Evolutionary conservation across 176 grass and related monocot species (phyloP), one percentile per base, ranked within the genome.

Genomic region (Musa acuminata): DNA sequence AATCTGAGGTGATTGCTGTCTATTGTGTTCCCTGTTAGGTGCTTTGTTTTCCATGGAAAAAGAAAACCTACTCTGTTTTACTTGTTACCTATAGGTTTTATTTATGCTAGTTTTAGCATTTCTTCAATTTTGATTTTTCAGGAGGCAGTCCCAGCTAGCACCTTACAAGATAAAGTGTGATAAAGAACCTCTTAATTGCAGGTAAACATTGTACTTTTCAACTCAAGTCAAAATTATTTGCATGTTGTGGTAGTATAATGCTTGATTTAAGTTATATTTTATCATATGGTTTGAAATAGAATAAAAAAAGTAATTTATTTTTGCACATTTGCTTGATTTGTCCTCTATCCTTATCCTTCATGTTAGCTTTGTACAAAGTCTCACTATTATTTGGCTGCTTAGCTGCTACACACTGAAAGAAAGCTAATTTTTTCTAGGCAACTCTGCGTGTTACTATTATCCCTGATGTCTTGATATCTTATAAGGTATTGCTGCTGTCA

Each of bases 131-230:
- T 43, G 35, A 2, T 76, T 69, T 87, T 87, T 75, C 86, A 99
- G 96, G 91, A 78, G 96, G 53, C 96, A 99, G 66, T 82, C 82
- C n/a, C 96, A 95, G 83, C 80, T 86, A 68, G 78, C 88, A 74
- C 82, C 88, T 1, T 99, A 95, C 82, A 99, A 90, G 81, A 81
- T 99, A 67, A 99, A 92, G 81, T 99, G 96, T 24, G 96, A 95
- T 70, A 89, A 86, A 55, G 96, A 99, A 54, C 77, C 81, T 76
- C 96, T 99, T 79, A 99, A 95, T 81, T 77, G 74, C 68, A 85
- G 86, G 96, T 99, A 91, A 58, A 81, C 72, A 35, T 25, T 74
- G 5, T 17, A 19, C 17, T 77, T 43, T n/a, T 77, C 58, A 2
- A 14, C 48, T 77, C 27, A 70, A 69, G 27, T 49, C 11, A 69